A percentile compares a stretch with the other conserved stretches of the same genome.
phyloP scores from a whole-genome alignment of 2,329 filamentous ascomycete species.

The Venturia effusa region DNA sequence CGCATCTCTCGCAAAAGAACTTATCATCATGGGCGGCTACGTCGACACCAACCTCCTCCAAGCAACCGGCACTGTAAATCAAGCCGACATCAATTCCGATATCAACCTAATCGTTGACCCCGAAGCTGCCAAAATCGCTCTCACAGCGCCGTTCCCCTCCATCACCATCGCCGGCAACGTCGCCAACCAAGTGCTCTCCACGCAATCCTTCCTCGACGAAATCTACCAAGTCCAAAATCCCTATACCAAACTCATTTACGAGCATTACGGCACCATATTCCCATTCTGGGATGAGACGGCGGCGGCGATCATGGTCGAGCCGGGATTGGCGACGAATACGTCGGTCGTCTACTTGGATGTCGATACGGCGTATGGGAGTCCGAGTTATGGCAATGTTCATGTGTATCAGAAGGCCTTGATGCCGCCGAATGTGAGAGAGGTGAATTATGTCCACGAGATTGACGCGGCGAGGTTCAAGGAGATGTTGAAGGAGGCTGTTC shows the following conservation, averaged over 20 bases:
- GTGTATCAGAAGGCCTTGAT: conserved; percentile 31
- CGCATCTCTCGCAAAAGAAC: conserved; percentile 34
- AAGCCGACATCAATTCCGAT: conserved; percentile 21
- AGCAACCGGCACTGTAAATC: conserved; percentile 19
- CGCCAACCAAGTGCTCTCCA: conserved; percentile 36
- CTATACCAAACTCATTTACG: conserved; percentile 28
- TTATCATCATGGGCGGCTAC: conserved; percentile 42
- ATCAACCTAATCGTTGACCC: conserved; percentile 43
- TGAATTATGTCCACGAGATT: conserved; percentile 31
- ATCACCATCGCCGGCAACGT: conserved; percentile 32
- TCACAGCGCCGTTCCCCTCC: conserved; percentile 35
- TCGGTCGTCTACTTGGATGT: conserved; percentile 33
- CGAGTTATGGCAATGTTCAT: conserved; percentile 33
- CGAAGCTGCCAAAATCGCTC: conserved; percentile 38
- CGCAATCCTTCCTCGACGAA: conserved; percentile 28
- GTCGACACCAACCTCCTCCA: conserved; percentile 27
- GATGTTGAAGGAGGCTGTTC: conserved; percentile 28
- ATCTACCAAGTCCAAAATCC: conserved; percentile 27
- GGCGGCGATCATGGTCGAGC: conserved; percentile 30
- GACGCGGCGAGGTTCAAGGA: conserved; percentile 25
- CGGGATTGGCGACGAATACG: conserved; percentile 26
- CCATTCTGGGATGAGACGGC: conserved; percentile 39
- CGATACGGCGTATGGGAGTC: conserved; percentile 30
- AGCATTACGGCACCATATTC: conserved; percentile 29
- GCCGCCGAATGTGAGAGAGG: conserved; percentile 26